Conservation (phyloP, 129 eudicot genomes). For the Lonicera japonica region DNA sequence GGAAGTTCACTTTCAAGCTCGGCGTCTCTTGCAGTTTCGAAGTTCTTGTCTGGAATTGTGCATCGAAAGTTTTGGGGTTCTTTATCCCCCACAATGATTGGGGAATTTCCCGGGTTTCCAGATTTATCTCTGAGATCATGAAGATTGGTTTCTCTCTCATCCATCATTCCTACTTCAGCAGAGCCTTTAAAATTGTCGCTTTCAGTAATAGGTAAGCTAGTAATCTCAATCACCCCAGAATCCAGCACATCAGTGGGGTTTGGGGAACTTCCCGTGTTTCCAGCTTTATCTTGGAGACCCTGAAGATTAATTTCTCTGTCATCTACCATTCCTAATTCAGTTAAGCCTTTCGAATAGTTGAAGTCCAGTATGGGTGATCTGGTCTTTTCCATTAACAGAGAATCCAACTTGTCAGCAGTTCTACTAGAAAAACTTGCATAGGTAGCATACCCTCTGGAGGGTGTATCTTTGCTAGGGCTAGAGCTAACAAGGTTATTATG, state of each 20-base stretch:
- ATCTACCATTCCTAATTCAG: conserved; percentile 15
- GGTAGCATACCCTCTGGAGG: conserved; percentile 5
- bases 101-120: conserved; percentile 13
- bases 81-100: conserved; percentile 12
- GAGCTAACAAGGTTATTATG: not conserved
- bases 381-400: conserved; percentile 20
- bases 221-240: conserved; percentile 18
- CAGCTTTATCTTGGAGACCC: conserved; percentile 12
- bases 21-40: conserved; percentile 4
- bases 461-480: conserved; percentile 14
- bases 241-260: conserved; percentile 7
- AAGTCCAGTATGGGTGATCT: conserved; percentile 21
- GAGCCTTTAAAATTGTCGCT: conserved; percentile 3
- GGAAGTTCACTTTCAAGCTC: conserved; percentile 9
- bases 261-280: conserved; percentile 11
- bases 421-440: conserved; percentile 10
- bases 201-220: conserved; percentile 22
- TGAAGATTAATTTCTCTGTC: conserved; percentile 9
- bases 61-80: conserved; percentile 14
- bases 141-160: conserved; percentile 8
- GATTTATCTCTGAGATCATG: conserved; percentile 12
- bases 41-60: conserved; percentile 10
- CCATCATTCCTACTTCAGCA: conserved; percentile 14
- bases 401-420: conserved; percentile 2
- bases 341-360: conserved; percentile 3